Percentiles rank a stretch among this genome's conserved stretches.
Evolutionary conservation across 2,329 filamentous ascomycete genomes (phyloP).

Genomic region (Xenosphaeropsis pyriputrescens): DNA sequence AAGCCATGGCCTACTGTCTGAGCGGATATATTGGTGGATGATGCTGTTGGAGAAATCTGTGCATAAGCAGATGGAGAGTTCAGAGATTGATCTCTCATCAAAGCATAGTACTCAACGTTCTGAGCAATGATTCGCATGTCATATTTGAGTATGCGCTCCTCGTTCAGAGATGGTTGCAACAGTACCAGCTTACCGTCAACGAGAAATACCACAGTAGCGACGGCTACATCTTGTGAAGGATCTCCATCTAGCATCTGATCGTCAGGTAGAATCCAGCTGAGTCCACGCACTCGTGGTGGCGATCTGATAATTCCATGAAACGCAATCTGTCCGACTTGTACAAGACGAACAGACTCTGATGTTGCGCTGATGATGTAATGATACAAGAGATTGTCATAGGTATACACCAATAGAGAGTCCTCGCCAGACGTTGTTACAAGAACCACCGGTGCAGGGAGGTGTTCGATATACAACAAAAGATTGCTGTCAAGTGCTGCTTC

Average conservation of each 20-base stretch:
- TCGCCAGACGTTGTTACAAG: slow-evolving; percentile 80
- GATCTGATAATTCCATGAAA: slow-evolving; percentile 94
- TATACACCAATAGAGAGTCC: slow-evolving; percentile 92
- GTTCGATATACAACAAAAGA: slow-evolving; percentile 61
- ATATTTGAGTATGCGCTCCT: slow-evolving; percentile 79
- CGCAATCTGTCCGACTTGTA: slow-evolving; percentile 95
- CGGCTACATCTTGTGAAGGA: slow-evolving; percentile 86
- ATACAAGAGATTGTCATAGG: slow-evolving; percentile 88
- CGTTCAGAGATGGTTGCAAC: slow-evolving; percentile 72
- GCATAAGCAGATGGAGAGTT: slow-evolving; percentile 7
- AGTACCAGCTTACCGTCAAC: slow-evolving; percentile 94
- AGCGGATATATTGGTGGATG: neutral
- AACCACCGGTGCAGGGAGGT: slow-evolving; percentile 74
- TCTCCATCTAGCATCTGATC: slow-evolving; percentile 81
- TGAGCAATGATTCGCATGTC: slow-evolving; percentile 96
- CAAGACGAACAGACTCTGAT: slow-evolving; percentile 55
- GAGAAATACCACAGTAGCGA: slow-evolving; percentile 88
- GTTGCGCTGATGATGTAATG: slow-evolving; percentile 79
- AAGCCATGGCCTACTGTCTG: slow-evolving; percentile 22
- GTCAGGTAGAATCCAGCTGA: slow-evolving; percentile 93
- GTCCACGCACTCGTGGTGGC: slow-evolving; percentile 76
- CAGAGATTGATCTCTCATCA: slow-evolving; percentile 71
- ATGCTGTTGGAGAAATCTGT: slow-evolving; percentile 3
- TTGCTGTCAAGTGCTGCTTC: slow-evolving; percentile 64
- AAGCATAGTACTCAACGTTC: slow-evolving; percentile 87